These are phyloP conservation scores for Turritis glabra DNA, from an alignment of 345 rosid species.

Conservation along the genomic window DNA sequence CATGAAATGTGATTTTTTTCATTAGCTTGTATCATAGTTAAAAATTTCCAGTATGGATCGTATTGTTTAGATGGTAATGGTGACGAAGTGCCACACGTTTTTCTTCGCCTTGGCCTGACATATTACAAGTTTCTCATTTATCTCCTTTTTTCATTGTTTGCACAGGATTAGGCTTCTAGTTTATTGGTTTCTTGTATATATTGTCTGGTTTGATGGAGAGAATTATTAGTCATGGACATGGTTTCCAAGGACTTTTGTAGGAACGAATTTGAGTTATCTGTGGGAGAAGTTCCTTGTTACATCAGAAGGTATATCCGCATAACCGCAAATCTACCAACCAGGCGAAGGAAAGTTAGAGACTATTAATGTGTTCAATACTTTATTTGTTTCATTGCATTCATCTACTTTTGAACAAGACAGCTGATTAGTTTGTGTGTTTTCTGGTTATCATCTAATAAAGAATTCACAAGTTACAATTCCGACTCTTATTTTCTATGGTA, in stretches of 20 bases:
- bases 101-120: constrained; percentile 82
- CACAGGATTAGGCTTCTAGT: neutral
- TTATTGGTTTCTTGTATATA: neutral
- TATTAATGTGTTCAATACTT: no score
- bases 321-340: no score
- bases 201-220: constrained; percentile 14
- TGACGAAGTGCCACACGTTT: constrained; percentile 43
- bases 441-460: no score
- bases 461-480: no score
- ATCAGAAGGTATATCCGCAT: constrained; percentile 60
- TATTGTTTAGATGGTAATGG: constrained; percentile 40
- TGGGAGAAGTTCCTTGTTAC: constrained; percentile 79
- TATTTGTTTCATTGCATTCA: no score
- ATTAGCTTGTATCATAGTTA: neutral
- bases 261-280: constrained; percentile 77
- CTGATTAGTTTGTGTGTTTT: no score
- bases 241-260: constrained; percentile 73
- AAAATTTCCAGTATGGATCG: constrained; percentile 72
- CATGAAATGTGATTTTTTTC: constrained; percentile 5
- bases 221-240: constrained; percentile 24
- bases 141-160: neutral
- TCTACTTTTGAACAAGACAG: no score
- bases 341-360: no score
- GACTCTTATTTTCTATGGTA: no score
- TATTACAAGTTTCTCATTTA: constrained; percentile 67